Conservation (phyloP, 1,139 yeast species). For the Debaryomycetaceae sp. region DNA sequence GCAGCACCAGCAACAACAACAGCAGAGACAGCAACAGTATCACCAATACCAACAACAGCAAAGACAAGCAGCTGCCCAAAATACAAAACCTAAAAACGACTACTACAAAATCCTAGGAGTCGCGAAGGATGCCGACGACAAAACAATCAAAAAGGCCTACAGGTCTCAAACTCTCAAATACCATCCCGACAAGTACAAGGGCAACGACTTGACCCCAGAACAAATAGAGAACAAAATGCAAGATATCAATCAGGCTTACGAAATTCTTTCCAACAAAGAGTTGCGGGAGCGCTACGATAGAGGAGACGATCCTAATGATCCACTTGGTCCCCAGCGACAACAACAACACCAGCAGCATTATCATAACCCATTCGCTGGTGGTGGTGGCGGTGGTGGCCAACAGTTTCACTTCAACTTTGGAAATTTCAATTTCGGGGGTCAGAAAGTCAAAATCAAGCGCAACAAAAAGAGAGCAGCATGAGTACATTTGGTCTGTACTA, state of each 20-base stretch:
- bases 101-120: slow-evolving; percentile 80
- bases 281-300: slow-evolving; percentile 63
- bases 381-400: slow-evolving; percentile 31
- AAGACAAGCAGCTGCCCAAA: slow-evolving; percentile 33
- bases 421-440: slow-evolving; percentile 18
- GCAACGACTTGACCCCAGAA: slow-evolving; percentile 62
- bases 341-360: slow-evolving; percentile 10
- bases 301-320: slow-evolving; percentile 62
- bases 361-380: slow-evolving; percentile 8
- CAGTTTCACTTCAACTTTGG: slow-evolving; percentile 31
- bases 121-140: slow-evolving; percentile 61
- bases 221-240: slow-evolving; percentile 84
- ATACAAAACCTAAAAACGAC: slow-evolving; percentile 55
- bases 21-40: slow-evolving; percentile 43
- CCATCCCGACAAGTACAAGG: slow-evolving; percentile 88
- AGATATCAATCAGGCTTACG: slow-evolving; percentile 91
- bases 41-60: slow-evolving; percentile 45
- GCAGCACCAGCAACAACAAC: slow-evolving; percentile 50
- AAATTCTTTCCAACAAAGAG: slow-evolving; percentile 68
- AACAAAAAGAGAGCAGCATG: not conserved
- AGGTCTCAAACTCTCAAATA: slow-evolving; percentile 72
- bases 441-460: slow-evolving; percentile 1
- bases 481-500: too few relatives aligned
- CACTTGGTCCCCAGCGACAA: slow-evolving; percentile 15
- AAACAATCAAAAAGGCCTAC: slow-evolving; percentile 78